phyloP scores from a whole-genome alignment of 2,329 filamentous ascomycete species.

The Trichoderma sp. region DNA sequence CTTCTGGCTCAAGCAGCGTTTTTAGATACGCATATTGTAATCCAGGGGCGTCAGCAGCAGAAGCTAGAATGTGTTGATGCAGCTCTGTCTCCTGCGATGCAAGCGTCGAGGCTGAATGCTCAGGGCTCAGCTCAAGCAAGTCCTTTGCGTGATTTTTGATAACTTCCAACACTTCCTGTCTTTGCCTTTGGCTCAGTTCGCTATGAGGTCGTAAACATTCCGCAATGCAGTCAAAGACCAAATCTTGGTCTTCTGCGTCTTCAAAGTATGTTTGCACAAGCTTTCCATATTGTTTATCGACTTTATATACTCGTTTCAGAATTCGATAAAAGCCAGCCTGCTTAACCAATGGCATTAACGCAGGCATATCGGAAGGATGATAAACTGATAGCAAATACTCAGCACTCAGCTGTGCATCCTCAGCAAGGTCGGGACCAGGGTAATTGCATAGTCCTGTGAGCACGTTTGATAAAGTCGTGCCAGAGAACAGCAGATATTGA shows the following conservation, averaged over 20 bases:
- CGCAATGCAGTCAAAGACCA: constrained; percentile 76
- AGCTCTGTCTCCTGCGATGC: constrained; percentile 62
- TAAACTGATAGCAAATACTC: constrained; percentile 95
- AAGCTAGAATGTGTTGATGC: constrained; percentile 65
- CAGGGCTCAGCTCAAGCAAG: constrained; percentile 67
- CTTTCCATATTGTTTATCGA: constrained; percentile 76
- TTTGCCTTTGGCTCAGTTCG: constrained; percentile 67
- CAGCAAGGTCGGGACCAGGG: constrained; percentile 75
- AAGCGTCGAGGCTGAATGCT: constrained; percentile 65
- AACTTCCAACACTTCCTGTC: constrained; percentile 68
- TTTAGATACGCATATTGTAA: constrained; percentile 76
- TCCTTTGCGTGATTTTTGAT: constrained; percentile 66
- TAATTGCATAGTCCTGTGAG: constrained; percentile 82
- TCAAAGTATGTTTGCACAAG: constrained; percentile 82
- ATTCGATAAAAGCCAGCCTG: constrained; percentile 87
- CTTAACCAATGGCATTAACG: constrained; percentile 75
- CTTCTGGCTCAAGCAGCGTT: constrained; percentile 68
- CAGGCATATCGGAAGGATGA: constrained; percentile 78
- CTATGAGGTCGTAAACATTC: constrained; percentile 70
- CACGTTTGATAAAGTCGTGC: constrained; percentile 79
- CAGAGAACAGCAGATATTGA: constrained; percentile 89
- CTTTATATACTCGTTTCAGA: constrained; percentile 82
- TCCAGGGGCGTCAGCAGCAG: constrained; percentile 60
- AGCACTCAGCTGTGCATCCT: constrained; percentile 94
- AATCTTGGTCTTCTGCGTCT: constrained; percentile 73